Evolutionary conservation across 163 green algal species (phyloP).

Genomic region (Volvox carteri): DNA sequence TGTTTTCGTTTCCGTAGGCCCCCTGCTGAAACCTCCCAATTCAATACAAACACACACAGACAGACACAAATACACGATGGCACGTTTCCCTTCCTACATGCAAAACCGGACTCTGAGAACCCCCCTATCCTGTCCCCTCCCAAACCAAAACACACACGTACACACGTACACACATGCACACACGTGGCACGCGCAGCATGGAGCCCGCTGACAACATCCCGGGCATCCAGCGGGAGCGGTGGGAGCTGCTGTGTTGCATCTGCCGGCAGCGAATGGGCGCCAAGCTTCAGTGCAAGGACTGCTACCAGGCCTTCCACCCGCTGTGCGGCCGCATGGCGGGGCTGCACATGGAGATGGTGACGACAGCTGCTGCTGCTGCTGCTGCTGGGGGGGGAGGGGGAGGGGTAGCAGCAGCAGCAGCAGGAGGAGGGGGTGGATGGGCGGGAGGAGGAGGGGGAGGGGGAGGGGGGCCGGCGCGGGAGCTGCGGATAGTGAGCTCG

Average conservation of each 20-base stretch:
- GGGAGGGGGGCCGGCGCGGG: background rate
- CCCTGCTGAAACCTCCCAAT: no score
- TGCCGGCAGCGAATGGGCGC: conserved; percentile 94
- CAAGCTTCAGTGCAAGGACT: conserved; percentile 95
- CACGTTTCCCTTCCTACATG: no score
- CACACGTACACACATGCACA: background rate
- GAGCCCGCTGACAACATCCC: conserved; percentile 90
- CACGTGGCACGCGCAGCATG: conserved; percentile 71
- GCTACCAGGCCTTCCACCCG: conserved; percentile 93
- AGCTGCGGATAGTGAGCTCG: conserved; percentile 76
- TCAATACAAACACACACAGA: background rate
- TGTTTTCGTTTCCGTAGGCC: no score
- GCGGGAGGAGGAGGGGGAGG: background rate
- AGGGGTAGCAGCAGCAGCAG: background rate
- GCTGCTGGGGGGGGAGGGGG: background rate
- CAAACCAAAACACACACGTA: background rate
- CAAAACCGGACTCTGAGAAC: background rate
- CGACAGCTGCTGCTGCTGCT: background rate
- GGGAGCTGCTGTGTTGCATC: conserved; percentile 92
- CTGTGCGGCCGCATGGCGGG: conserved; percentile 92
- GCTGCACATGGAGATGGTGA: conserved; percentile 89
- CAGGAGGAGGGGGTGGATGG: background rate
- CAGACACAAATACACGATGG: no score
- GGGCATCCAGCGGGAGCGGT: conserved; percentile 92
- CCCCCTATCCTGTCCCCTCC: background rate